Evolutionary conservation across 164 flowering plant species (phyloP), one percentile per base, ranked within the genome.

Genomic region (Annona cherimola): DNA sequence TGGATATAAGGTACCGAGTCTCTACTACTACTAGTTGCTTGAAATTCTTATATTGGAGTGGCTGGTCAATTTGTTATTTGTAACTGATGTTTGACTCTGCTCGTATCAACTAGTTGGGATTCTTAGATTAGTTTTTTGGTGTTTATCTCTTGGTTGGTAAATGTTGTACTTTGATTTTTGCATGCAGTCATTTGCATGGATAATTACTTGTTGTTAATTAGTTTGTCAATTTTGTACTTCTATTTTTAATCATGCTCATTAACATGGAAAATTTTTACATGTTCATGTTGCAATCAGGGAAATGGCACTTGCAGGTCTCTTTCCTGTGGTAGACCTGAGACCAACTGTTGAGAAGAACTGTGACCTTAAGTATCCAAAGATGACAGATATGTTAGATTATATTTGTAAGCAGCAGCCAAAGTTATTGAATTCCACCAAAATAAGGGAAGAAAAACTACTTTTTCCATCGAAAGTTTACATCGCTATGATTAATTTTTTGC

Each of bases 271-370:
- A n/a, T 61, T 60, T 41, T 35, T 63, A 63, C 42, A 5, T n/a
- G 9, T 62, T 26, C 16, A 62, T 72, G 12, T 72, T 20, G 12
- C 76, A 1, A 45, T 54, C 73, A 92, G 99, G 85, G 99, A 95
- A 79, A 89, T 95, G 92, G 96, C 97, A 70, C 86, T 90, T 69
- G 91, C 89, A 77, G 99, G 99, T 46, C 85, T 95, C 55, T 88
- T 84, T 82, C 96, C 76, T 41, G 74, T 45, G 69, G 86, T 88
- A 79, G 88, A 82, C 74, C 80, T 74, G 64, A 80, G 80, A 18
- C 76, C 69, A 68, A 41, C 71, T 41, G 45, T 70, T 46, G 74
- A 45, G 66, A 74, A 81, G 69, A 84, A 73, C 63, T 2, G 50
- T 69, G 74, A 84, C 74, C 68, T 79, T 39, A 82, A 78, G 57